Conservation (phyloP, 768 basidiomycete species). For the Boletus subcaerulescens region DNA sequence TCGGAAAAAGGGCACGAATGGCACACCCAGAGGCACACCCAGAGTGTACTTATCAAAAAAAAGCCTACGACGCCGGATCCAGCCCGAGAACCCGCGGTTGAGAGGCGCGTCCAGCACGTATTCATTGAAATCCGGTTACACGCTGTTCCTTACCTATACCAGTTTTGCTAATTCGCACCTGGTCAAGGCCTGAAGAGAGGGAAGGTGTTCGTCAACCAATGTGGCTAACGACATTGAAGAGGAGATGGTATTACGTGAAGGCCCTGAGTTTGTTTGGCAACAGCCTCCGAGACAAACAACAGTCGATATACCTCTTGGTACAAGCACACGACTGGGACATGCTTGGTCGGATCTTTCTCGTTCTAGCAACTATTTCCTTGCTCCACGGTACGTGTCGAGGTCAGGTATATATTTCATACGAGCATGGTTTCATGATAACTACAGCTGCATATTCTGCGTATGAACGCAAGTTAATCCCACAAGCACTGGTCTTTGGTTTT, state of each 20-base stretch:
- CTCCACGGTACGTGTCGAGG: constrained; percentile 48
- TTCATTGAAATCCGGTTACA: too few species aligned
- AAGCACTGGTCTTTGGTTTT: constrained; percentile 18
- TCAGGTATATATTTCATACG: not conserved
- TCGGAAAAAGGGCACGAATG: not conserved
- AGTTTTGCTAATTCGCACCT: too few species aligned
- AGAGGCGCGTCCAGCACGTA: too few species aligned
- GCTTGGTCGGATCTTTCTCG: constrained; percentile 46
- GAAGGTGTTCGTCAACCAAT: too few species aligned
- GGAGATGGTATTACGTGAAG: too few species aligned
- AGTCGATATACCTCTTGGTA: not conserved
- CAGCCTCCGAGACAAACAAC: constrained; percentile 5
- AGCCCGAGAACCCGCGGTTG: too few species aligned
- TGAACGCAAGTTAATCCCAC: constrained; percentile 52
- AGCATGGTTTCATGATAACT: not conserved
- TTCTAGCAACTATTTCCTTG: constrained; percentile 44
- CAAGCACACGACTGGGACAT: constrained; percentile 29
- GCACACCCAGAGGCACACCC: not conserved
- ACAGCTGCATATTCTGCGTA: constrained; percentile 79
- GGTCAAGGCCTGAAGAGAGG: too few species aligned
- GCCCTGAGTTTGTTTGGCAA: constrained; percentile 13
- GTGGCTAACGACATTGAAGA: too few species aligned
- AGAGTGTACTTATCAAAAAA: too few species aligned
- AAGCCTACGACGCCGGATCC: too few species aligned
- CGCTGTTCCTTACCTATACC: too few species aligned